phyloP scores from a whole-genome alignment of 2,329 filamentous ascomycete genomes.

The Aspergillus hortae region DNA sequence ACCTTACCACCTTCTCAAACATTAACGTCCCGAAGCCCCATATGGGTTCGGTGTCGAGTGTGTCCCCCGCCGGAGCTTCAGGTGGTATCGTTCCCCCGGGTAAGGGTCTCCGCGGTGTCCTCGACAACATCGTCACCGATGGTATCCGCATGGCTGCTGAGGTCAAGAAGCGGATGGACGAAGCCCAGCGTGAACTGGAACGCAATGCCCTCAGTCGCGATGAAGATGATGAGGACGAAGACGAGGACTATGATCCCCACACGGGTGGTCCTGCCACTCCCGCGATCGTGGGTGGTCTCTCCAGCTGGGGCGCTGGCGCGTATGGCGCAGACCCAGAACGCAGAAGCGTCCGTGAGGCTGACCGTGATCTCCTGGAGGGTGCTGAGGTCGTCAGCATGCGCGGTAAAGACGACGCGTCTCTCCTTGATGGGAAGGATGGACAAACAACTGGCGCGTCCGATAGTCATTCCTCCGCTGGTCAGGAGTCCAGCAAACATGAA shows the following conservation, averaged over 20 bases:
- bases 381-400: slow-evolving; percentile 61
- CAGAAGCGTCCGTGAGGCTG: slow-evolving; percentile 47
- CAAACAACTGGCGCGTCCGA: not conserved
- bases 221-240: slow-evolving; percentile 63
- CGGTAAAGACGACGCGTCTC: slow-evolving; percentile 28
- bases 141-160: slow-evolving; percentile 95
- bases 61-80: slow-evolving; percentile 47
- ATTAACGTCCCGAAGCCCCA: slow-evolving; percentile 51
- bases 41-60: slow-evolving; percentile 33
- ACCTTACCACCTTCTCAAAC: slow-evolving; percentile 81
- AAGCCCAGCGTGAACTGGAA: slow-evolving; percentile 88
- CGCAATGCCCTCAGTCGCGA: slow-evolving; percentile 68
- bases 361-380: slow-evolving; percentile 63
- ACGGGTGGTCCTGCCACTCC: slow-evolving; percentile 18
- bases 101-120: slow-evolving; percentile 81
- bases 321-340: slow-evolving; percentile 58
- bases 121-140: slow-evolving; percentile 97
- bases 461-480: slow-evolving; percentile 4
- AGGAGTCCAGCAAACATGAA: slow-evolving; percentile 6
- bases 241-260: slow-evolving; percentile 59
- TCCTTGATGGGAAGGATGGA: slow-evolving; percentile 25
- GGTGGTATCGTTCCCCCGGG: slow-evolving; percentile 60
- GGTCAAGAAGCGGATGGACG: slow-evolving; percentile 88
- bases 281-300: slow-evolving; percentile 31
- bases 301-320: slow-evolving; percentile 38